phyloP scores from a whole-genome alignment of 2,329 filamentous ascomycete genomes.

The Microascus cirrosus region DNA sequence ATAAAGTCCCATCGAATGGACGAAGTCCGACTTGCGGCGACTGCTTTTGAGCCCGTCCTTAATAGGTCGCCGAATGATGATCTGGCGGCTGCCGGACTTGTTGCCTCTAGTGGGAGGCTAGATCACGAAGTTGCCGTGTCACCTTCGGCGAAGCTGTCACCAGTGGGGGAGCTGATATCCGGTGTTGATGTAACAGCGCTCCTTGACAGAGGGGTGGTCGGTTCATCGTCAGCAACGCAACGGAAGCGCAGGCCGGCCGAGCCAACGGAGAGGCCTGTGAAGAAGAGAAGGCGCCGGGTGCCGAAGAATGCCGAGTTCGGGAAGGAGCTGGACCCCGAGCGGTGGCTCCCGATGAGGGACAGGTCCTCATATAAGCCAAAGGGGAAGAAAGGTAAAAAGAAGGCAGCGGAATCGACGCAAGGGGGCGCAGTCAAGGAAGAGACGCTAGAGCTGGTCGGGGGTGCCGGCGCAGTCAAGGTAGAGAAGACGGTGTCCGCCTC shows the following conservation, averaged over 20 bases:
- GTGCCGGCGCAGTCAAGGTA: conserved; percentile 51
- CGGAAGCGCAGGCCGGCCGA: conserved; percentile 24
- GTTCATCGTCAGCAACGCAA: conserved; percentile 24
- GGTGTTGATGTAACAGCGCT: conserved; percentile 52
- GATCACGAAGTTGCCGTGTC: conserved; percentile 44
- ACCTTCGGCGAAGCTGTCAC: conserved; percentile 45
- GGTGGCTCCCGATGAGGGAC: conserved; percentile 87
- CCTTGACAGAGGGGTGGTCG: conserved; percentile 51
- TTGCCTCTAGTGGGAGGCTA: conserved; percentile 64
- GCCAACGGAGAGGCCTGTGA: conserved; percentile 23
- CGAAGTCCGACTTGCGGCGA: conserved; percentile 59
- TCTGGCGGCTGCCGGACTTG: conserved; percentile 67
- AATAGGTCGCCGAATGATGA: conserved; percentile 54
- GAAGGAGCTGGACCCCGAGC: conserved; percentile 77
- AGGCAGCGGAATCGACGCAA: conserved; percentile 67
- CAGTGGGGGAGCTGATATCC: conserved; percentile 49
- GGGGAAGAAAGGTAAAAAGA: conserved; percentile 85
- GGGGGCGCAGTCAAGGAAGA: conserved; percentile 70
- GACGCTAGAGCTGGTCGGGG: conserved; percentile 52
- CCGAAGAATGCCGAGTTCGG: conserved; percentile 66
- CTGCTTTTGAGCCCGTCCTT: conserved; percentile 68
- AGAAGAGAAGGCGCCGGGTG: conserved; percentile 49
- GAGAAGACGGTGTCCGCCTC: conserved; percentile 38
- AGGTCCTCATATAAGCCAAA: conserved; percentile 82
- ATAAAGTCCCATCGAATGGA: conserved; percentile 61